A percentile compares a stretch with the other conserved stretches of the same genome.
These are phyloP conservation scores for Backusella tarrabulga DNA, from an alignment of 192 early-diverging fungal species.

Conservation along the genomic window DNA sequence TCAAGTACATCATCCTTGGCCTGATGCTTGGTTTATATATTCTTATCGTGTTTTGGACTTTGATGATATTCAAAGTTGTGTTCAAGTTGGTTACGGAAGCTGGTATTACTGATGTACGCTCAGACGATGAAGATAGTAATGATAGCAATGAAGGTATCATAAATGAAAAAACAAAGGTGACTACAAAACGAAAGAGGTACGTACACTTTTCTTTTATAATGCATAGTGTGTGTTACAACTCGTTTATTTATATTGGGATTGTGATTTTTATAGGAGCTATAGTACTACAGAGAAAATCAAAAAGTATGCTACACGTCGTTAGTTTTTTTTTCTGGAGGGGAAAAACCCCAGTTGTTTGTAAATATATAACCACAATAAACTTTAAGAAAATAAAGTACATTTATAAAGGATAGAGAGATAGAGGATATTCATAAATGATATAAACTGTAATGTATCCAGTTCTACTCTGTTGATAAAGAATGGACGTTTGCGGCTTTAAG, in stretches of 20 bases:
- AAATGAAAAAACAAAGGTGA: background rate
- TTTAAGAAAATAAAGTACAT: background rate
- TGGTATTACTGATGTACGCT: constrained; percentile 63
- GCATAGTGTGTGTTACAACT: background rate
- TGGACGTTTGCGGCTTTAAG: no score
- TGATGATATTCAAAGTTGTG: constrained; percentile 59
- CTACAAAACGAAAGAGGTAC: background rate
- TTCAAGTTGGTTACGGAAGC: constrained; percentile 53
- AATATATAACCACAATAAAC: background rate
- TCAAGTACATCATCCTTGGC: constrained; percentile 40
- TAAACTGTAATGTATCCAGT: no score
- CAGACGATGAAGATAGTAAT: constrained; percentile 57
- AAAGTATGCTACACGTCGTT: background rate
- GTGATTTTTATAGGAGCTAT: background rate
- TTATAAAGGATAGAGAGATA: no score
- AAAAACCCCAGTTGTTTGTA: background rate
- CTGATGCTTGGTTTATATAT: constrained; percentile 47
- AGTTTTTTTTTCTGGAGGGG: background rate
- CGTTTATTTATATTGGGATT: background rate
- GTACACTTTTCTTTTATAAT: background rate
- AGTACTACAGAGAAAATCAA: background rate
- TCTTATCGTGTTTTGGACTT: constrained; percentile 69
- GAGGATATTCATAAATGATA: no score
- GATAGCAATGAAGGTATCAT: background rate
- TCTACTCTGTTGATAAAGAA: no score